These are phyloP conservation scores for Aspergillus phoenicis DNA, from an alignment of 2,329 filamentous ascomycete species.

Conservation along the genomic window DNA sequence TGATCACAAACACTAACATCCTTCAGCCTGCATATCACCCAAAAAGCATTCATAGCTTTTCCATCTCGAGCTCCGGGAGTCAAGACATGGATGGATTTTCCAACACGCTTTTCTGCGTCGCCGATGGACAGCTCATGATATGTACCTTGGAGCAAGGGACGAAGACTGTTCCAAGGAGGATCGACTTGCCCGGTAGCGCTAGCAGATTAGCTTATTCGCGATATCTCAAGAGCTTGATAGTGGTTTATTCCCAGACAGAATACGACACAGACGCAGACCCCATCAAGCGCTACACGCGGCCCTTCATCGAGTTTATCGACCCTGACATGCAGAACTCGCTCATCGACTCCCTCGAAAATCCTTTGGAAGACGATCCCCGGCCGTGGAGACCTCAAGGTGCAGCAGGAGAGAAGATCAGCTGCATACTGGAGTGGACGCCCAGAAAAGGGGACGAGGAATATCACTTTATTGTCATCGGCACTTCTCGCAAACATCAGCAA, in stretches of 20 bases:
- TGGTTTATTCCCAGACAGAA: slow-evolving; percentile 45
- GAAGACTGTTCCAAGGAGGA: slow-evolving; percentile 45
- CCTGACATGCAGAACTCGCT: slow-evolving; percentile 36
- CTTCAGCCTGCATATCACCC: slow-evolving; percentile 43
- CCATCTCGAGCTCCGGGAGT: slow-evolving; percentile 35
- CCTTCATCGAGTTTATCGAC: slow-evolving; percentile 44
- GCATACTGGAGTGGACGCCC: slow-evolving; percentile 46
- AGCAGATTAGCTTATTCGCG: slow-evolving; percentile 50
- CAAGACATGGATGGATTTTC: slow-evolving; percentile 32
- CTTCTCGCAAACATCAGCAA: slow-evolving; percentile 32
- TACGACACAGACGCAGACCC: slow-evolving; percentile 30
- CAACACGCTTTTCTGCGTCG: slow-evolving; percentile 52
- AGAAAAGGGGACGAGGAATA: slow-evolving; percentile 39
- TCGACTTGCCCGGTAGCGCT: slow-evolving; percentile 45
- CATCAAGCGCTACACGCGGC: slow-evolving; percentile 35
- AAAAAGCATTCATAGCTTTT: slow-evolving; percentile 37
- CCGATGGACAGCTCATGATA: slow-evolving; percentile 51
- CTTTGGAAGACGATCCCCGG: slow-evolving; percentile 13
- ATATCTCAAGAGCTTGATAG: slow-evolving; percentile 51
- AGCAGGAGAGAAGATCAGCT: slow-evolving; percentile 45
- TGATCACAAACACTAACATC: slow-evolving; percentile 17
- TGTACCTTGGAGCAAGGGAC: slow-evolving; percentile 49
- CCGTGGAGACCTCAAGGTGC: slow-evolving; percentile 35
- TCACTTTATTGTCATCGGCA: slow-evolving; percentile 46
- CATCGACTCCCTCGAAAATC: slow-evolving; percentile 9